Evolutionary conservation across 495 filamentous ascomycete genomes (phyloP).

Genomic region (Penicillium egyptiacum): DNA sequence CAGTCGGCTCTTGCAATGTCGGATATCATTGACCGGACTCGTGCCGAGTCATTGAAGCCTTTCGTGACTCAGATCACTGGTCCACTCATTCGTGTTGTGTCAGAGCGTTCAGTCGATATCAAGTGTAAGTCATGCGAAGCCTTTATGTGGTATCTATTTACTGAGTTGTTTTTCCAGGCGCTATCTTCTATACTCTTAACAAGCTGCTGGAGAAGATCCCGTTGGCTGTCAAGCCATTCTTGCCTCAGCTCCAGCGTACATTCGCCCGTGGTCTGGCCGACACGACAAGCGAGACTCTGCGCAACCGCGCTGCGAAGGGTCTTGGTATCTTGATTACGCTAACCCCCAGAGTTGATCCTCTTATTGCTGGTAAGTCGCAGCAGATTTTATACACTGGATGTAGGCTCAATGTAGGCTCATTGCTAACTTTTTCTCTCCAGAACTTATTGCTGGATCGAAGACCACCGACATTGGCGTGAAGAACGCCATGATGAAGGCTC

Average conservation of each 20-base stretch:
- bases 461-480: constrained; percentile 84
- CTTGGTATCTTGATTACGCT: constrained; percentile 94
- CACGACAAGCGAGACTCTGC: constrained; percentile 82
- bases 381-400: neutral
- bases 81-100: constrained; percentile 94
- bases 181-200: constrained; percentile 90
- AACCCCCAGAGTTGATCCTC: constrained; percentile 91
- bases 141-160: neutral
- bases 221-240: constrained; percentile 89
- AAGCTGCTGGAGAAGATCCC: constrained; percentile 97
- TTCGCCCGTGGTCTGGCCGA: constrained; percentile 96
- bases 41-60: constrained; percentile 76
- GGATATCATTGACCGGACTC: constrained; percentile 90
- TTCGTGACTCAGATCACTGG: constrained; percentile 98
- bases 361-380: constrained; percentile 57
- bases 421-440: constrained; percentile 37
- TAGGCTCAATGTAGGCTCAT: too few relatives aligned
- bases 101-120: constrained; percentile 90
- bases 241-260: constrained; percentile 93
- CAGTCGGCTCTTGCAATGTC: constrained; percentile 91
- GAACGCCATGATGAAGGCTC: constrained; percentile 95
- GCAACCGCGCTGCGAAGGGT: constrained; percentile 90
- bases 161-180: constrained; percentile 50
- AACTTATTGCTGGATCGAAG: constrained; percentile 91
- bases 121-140: constrained; percentile 52